Percentiles rank a stretch among this genome's conserved stretches.
These are phyloP conservation scores for Eucalyptus albens DNA, from an alignment of 345 rosid species.

Conservation along the genomic window DNA sequence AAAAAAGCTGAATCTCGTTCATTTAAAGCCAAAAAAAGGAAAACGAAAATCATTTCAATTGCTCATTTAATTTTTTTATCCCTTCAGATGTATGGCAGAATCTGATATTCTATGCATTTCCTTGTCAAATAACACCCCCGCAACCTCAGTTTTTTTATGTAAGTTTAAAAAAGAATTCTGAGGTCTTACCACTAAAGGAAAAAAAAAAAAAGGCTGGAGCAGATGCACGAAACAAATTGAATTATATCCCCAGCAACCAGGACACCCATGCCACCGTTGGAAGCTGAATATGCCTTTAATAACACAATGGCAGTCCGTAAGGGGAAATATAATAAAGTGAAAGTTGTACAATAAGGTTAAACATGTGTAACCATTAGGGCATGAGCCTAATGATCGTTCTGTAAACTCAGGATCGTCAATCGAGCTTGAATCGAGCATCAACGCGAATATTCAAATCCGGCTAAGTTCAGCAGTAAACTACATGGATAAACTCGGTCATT, in stretches of 20 bases:
- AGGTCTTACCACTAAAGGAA: background rate
- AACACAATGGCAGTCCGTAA: background rate
- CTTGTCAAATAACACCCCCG: background rate
- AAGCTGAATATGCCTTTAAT: background rate
- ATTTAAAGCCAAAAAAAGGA: background rate
- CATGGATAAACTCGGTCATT: background rate
- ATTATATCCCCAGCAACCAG: background rate
- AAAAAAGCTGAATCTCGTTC: background rate
- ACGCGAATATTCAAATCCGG: background rate
- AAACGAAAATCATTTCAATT: background rate
- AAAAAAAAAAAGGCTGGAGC: background rate
- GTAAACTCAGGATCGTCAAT: background rate
- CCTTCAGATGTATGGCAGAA: background rate
- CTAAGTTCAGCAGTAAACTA: background rate
- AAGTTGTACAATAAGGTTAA: background rate
- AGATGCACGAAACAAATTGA: background rate
- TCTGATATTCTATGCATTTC: background rate
- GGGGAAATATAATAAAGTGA: background rate
- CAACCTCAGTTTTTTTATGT: background rate
- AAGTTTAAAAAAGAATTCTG: background rate
- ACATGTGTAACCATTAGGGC: background rate
- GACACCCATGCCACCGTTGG: background rate
- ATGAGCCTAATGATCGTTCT: background rate
- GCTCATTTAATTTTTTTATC: background rate
- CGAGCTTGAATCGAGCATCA: background rate